Evolutionary conservation across 202 grass and related monocot genomes (phyloP), one percentile per base, ranked within the genome.

Genomic region (Zoysia matrella): DNA sequence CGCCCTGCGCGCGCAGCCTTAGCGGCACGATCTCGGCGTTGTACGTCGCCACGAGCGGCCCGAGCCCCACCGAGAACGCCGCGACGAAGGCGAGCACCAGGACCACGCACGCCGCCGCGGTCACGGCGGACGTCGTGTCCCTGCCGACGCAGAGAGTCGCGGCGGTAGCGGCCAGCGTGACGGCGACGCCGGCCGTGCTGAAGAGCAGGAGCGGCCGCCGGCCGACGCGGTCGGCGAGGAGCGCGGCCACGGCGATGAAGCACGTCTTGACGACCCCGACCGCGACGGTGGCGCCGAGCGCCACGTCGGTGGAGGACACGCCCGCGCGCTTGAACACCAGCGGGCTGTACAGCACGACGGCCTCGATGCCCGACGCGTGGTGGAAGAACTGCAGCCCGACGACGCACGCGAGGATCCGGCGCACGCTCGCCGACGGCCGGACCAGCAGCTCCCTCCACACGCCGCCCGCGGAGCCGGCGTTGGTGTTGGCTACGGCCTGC

Each of bases 311-410:
- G 0, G 83, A 87, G 16, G 22, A 62, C 9, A 97, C 70, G 5
- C 94, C 94, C 0, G 85, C 87, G 11, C 74, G 71, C 54, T 83
- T 91, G 78, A 97, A 58, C 67, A 91, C 71, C 53, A 86, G 72
- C 53, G 91, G 91, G 72, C 83, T 91, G 75, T 94, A 94, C 5
- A 94, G 86, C n/a, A 94, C 81, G 75, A 94, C 82, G 4, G 84
- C 87, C 49, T 91, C 92, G 70, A 91, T 87, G 47, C 88, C 88
- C 4, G 88, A 91, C 1, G 88, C 84, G 4, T 91, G 88, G 50
- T 91, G 88, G 84, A 91, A 84, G 39, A 84, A 85, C 6, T 36
- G 30, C 30, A 91, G 60, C 7, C 71, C 90, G 47, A 92, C 8
- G 5, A 84, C 90, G 60, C 77, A 81, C 0, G 72, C 42, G 4